Percentiles rank a stretch among this genome's conserved stretches.
Conservation (phyloP, 495 filamentous ascomycete genomes). For the Xylaria intraflava region DNA sequence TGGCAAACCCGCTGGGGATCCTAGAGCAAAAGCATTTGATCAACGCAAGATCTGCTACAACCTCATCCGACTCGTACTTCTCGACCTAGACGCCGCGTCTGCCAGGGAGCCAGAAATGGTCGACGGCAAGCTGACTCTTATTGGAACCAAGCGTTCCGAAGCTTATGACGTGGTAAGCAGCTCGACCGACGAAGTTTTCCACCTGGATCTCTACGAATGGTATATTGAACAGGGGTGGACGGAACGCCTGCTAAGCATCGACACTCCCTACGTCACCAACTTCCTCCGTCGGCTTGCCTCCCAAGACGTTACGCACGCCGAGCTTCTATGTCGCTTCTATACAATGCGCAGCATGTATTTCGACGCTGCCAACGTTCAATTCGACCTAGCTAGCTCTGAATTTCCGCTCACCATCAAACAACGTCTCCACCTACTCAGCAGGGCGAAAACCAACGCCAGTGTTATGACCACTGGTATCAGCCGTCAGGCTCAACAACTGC, state of each 20-base stretch:
- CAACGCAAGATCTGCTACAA: conserved; percentile 74
- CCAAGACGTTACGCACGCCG: conserved; percentile 65
- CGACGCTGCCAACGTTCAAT: conserved; percentile 79
- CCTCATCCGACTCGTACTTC: conserved; percentile 69
- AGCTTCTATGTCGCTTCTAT: conserved; percentile 90
- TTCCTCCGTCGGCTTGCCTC: conserved; percentile 71
- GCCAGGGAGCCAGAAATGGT: conserved; percentile 58
- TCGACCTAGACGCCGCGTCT: conserved; percentile 64
- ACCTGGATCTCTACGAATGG: conserved; percentile 95
- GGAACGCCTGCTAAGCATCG: conserved; percentile 74
- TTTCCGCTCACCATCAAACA: conserved; percentile 68
- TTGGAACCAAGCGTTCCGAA: conserved; percentile 72
- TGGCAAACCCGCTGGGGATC: conserved; percentile 54
- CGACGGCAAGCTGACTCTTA: conserved; percentile 69
- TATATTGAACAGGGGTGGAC: conserved; percentile 76
- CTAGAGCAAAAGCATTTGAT: conserved; percentile 57
- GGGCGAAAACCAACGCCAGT: conserved; percentile 79
- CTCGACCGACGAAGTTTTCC: conserved; percentile 85
- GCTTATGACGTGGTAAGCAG: conserved; percentile 80
- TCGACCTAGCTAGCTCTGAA: conserved; percentile 71
- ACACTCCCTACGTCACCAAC: conserved; percentile 76
- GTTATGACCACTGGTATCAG: conserved; percentile 64
- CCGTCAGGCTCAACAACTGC: conserved; percentile 65
- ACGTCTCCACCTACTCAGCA: conserved; percentile 81
- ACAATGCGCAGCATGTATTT: conserved; percentile 71